Percentiles rank a stretch among this genome's conserved stretches.
Conservation (phyloP, 2,329 filamentous ascomycete species). For the Talaromyces sp. region DNA sequence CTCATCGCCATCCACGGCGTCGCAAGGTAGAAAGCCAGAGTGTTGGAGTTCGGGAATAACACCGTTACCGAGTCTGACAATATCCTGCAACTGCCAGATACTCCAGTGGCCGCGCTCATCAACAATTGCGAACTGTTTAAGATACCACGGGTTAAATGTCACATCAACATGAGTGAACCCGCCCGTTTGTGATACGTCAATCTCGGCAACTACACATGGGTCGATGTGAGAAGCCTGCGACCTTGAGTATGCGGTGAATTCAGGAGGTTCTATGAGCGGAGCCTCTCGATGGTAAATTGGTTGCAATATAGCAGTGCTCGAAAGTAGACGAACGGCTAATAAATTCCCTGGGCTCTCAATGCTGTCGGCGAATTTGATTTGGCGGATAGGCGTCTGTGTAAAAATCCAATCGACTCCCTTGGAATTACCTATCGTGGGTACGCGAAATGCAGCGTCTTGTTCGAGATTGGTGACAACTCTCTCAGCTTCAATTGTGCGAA, state of each 20-base stretch:
- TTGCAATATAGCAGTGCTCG: constrained; percentile 49
- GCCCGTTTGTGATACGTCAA: constrained; percentile 44
- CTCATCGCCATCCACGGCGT: constrained; percentile 20
- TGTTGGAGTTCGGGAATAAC: constrained; percentile 24
- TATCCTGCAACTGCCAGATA: constrained; percentile 45
- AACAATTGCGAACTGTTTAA: constrained; percentile 55
- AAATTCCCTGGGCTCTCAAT: constrained; percentile 29
- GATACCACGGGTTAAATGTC: constrained; percentile 59
- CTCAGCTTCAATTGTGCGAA: constrained; percentile 39
- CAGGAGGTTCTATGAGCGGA: constrained; percentile 21
- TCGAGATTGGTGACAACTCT: constrained; percentile 32
- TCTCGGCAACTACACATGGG: constrained; percentile 45
- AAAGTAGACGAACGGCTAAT: constrained; percentile 51
- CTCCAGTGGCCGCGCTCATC: constrained; percentile 55
- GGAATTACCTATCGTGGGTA: constrained; percentile 46
- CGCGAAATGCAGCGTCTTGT: constrained; percentile 22
- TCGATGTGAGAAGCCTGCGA: constrained; percentile 44
- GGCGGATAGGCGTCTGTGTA: constrained; percentile 49
- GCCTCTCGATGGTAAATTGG: constrained; percentile 35
- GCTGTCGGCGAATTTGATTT: constrained; percentile 50
- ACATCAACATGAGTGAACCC: constrained; percentile 52
- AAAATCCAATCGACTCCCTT: neutral
- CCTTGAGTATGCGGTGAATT: constrained; percentile 11
- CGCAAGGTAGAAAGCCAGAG: constrained; percentile 32
- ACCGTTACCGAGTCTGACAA: constrained; percentile 29